Percentiles rank a stretch among this genome's conserved stretches.
These are phyloP conservation scores for Hypoxylon sp. DNA, from an alignment of 2,329 filamentous ascomycete species.

Conservation along the genomic window DNA sequence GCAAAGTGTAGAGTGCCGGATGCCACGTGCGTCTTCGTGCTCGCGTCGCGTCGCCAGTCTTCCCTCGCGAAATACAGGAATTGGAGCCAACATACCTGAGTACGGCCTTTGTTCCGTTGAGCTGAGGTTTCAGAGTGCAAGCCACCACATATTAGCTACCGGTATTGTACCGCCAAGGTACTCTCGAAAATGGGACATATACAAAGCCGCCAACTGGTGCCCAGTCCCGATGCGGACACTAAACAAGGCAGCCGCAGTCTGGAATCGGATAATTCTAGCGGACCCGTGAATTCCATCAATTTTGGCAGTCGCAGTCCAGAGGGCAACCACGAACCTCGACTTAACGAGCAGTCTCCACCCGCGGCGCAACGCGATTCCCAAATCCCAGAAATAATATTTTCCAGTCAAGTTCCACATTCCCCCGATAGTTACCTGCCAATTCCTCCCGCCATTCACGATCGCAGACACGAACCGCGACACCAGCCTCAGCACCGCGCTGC, in stretches of 20 bases:
- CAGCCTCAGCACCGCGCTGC: neutral
- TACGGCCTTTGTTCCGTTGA: too few species aligned
- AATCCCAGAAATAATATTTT: conserved; percentile 22
- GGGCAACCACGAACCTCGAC: neutral
- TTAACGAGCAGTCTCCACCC: neutral
- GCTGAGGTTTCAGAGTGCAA: neutral
- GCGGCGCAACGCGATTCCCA: conserved; percentile 9
- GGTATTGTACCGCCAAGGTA: too few species aligned
- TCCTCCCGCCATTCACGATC: neutral
- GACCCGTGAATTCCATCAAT: too few species aligned
- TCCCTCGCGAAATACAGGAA: neutral
- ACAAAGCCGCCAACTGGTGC: conserved; percentile 17
- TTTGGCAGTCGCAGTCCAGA: neutral
- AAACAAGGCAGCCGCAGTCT: neutral
- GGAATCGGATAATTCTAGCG: neutral
- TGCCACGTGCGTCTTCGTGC: neutral
- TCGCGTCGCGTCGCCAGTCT: neutral
- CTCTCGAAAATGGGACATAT: conserved; percentile 21
- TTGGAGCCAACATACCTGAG: too few species aligned
- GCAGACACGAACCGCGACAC: too few species aligned
- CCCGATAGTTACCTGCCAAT: neutral
- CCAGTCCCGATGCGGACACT: conserved; percentile 7
- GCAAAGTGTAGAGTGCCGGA: neutral
- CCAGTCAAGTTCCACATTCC: conserved; percentile 26
- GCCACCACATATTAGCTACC: neutral